A percentile compares a stretch with the other conserved stretches of the same genome.
Evolutionary conservation across 2,329 filamentous ascomycete genomes (phyloP).

Genomic region (Paecilomyces variotii): DNA sequence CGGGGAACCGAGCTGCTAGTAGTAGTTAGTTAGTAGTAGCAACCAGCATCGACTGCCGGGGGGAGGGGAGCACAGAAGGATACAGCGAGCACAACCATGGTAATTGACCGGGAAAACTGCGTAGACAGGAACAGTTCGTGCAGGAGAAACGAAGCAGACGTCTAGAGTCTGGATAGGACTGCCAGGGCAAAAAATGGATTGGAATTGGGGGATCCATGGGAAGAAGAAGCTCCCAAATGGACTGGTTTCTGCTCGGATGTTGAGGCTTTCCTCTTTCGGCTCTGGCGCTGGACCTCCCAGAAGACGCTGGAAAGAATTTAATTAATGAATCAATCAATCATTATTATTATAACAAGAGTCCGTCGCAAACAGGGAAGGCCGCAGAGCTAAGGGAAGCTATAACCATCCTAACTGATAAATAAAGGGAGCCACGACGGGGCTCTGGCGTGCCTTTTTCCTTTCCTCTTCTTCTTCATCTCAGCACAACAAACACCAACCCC

Average conservation of each 20-base stretch:
- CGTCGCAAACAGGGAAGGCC: not conserved
- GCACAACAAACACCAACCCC: not conserved
- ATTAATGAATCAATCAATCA: not conserved
- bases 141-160: not conserved
- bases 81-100: not conserved
- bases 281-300: not conserved
- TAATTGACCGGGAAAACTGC: not conserved
- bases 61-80: not conserved
- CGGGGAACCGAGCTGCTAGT: not conserved
- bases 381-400: not conserved
- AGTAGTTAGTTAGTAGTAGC: not conserved
- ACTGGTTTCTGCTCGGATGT: not conserved
- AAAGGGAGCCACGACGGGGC: not conserved
- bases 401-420: not conserved
- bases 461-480: not conserved
- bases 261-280: not conserved
- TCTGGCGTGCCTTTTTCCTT: not conserved
- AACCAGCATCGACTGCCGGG: not conserved
- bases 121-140: not conserved
- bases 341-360: too few relatives aligned
- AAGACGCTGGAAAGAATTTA: not conserved
- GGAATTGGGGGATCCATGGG: not conserved
- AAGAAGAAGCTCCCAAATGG: not conserved
- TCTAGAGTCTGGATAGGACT: not conserved
- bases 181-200: not conserved